Conservation (phyloP, 2,329 filamentous ascomycete genomes). For the Epichloe coenophiala region DNA sequence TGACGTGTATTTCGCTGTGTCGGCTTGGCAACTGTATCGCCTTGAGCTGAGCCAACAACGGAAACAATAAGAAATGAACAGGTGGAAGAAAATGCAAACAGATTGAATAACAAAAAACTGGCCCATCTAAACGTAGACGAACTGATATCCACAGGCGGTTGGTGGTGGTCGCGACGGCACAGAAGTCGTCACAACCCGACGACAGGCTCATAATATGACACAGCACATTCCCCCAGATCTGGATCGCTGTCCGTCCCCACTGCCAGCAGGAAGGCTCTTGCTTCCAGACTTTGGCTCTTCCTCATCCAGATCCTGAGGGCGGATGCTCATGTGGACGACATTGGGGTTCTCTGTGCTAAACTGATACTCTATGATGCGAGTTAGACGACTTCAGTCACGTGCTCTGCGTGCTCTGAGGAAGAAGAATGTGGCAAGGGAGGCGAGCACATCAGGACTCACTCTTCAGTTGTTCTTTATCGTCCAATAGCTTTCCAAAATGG, state of each 20-base stretch:
- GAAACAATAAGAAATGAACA: neutral
- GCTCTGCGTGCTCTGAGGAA: too few species aligned
- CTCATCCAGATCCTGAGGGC: constrained; percentile 75
- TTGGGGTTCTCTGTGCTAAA: constrained; percentile 65
- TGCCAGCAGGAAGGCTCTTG: constrained; percentile 27
- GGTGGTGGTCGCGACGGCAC: neutral
- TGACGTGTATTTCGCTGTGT: neutral
- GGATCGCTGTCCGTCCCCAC: constrained; percentile 26
- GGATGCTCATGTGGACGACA: constrained; percentile 89
- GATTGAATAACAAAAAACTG: neutral
- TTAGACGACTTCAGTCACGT: constrained; percentile 1
- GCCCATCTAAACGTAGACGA: neutral
- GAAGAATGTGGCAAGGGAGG: neutral
- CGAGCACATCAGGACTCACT: constrained; percentile 40
- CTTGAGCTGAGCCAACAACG: neutral
- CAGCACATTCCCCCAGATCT: constrained; percentile 32
- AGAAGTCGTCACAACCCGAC: neutral
- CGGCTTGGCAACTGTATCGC: neutral
- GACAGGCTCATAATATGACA: constrained; percentile 32
- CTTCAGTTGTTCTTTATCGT: constrained; percentile 74
- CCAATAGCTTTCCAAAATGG: constrained; percentile 78
- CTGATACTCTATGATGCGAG: constrained; percentile 49
- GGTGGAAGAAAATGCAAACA: neutral
- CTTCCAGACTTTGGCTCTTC: constrained; percentile 60
- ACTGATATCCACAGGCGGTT: neutral